Percentiles rank a stretch among this genome's conserved stretches.
These are phyloP conservation scores for Globisporangium parvum DNA, from an alignment of 352 stramenopile genomes.

Conservation along the genomic window DNA sequence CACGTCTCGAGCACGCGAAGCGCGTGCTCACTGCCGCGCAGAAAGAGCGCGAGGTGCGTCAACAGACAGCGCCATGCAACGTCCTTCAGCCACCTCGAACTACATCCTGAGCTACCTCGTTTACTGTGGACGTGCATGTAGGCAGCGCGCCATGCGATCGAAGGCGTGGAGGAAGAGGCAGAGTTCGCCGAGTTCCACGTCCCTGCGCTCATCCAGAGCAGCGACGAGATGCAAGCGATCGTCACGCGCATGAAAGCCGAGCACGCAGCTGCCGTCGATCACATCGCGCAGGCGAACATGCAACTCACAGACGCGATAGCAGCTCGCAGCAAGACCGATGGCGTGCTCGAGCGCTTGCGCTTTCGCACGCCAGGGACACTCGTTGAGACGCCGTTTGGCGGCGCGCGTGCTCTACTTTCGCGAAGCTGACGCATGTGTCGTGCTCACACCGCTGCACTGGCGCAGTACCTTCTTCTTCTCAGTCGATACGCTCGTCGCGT, in stretches of 20 bases:
- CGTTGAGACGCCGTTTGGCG: conserved; percentile 41
- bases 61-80: background rate
- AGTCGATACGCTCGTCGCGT: conserved; percentile 30
- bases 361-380: conserved; percentile 31
- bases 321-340: conserved; percentile 14
- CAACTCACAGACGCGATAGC: conserved; percentile 16
- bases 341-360: conserved; percentile 31
- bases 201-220: conserved; percentile 51
- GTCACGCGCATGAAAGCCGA: conserved; percentile 30
- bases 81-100: background rate
- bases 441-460: conserved; percentile 40
- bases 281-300: conserved; percentile 12
- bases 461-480: conserved; percentile 46
- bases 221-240: conserved; percentile 44
- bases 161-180: conserved; percentile 73
- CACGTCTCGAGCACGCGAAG: conserved; percentile 24
- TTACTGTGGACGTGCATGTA: background rate
- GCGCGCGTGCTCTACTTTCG: conserved; percentile 43
- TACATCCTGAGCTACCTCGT: no score
- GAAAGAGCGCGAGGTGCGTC: conserved; percentile 36
- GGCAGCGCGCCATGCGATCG: conserved; percentile 34
- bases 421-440: conserved; percentile 41
- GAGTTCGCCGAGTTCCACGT: conserved; percentile 72
- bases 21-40: conserved; percentile 22
- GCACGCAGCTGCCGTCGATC: conserved; percentile 13